Evolutionary conservation across 192 early-diverging fungal species (phyloP), one percentile per base, ranked within the genome.

Genomic region (Backusella circina): DNA sequence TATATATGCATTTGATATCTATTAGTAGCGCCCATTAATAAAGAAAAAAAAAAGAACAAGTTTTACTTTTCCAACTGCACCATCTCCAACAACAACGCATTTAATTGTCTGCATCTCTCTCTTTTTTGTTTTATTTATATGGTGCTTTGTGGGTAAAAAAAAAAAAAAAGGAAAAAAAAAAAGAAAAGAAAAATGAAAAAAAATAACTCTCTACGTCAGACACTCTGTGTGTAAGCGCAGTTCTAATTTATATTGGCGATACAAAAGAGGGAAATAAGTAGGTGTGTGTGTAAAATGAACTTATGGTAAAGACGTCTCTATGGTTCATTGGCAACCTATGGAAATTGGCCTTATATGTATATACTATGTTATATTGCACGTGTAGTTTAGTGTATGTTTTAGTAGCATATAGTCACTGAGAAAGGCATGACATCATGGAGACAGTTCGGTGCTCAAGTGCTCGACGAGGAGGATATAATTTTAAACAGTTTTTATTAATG

Each of bases 71-170:
- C 90, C 90, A 74, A 91, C 91, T 66, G 88, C 88, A 87, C 90
- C 90, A 83, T 92, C 91, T 72, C 91, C 91, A 28, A 92, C 91
- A 64, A 92, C 91, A 33, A 91, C 90, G 79, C 92, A 93, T 84
- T 93, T 93, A 72, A 93, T 92, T 57, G 91, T 91, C 74, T 91
- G 91, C 91, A 93, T 61, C 9, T 61, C 23, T 28, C 21, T 26
- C 21, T 28, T 23, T 26, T 2, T 28, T 23, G 10, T 61, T 61
- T 61, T 61, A 26, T 61, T 61, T 61, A 61, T 28, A 26, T 26
- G 10, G 8, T 61, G 7, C 23, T 47, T 47, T 47, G n/a, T 47
- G 16, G n/a, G n/a, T 47, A 47, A 47, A n/a, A 47, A 47, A n/a
- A 47, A 18, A 5, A 6, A 5, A n/a, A 47, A 47, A 39, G 12